Conservation (phyloP, 2,329 filamentous ascomycete genomes). For the Hypoxylon sp. region DNA sequence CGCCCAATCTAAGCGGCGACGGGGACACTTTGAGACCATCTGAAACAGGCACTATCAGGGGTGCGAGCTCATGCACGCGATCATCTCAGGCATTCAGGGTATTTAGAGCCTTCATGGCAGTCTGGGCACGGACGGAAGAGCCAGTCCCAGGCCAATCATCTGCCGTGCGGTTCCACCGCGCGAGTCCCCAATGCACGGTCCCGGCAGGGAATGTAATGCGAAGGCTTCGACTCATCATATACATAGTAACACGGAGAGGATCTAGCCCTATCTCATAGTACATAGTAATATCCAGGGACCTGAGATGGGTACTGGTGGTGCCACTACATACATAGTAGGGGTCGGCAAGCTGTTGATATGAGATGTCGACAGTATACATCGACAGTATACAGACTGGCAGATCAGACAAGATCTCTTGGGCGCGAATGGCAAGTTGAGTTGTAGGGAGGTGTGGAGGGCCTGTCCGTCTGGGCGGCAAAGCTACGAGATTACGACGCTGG, state of each 20-base stretch:
- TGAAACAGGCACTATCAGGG: slow-evolving; percentile 48
- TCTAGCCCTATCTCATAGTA: slow-evolving; percentile 4
- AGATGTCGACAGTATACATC: neutral
- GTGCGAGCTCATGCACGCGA: slow-evolving; percentile 34
- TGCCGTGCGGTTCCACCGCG: slow-evolving; percentile 26
- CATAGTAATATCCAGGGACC: slow-evolving; percentile 4
- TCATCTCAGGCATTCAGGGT: no score
- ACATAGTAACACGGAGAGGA: slow-evolving; percentile 1
- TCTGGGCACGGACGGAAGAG: neutral
- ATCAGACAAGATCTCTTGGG: no score
- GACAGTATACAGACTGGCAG: no score
- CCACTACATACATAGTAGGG: no score
- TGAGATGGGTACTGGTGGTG: no score
- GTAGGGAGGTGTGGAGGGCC: neutral
- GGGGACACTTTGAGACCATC: slow-evolving; percentile 46
- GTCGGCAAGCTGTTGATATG: no score
- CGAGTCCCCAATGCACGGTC: slow-evolving; percentile 10
- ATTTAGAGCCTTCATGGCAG: slow-evolving; percentile 9
- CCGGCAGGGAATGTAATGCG: slow-evolving; percentile 15
- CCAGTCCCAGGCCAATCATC: slow-evolving; percentile 22
- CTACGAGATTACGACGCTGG: slow-evolving; percentile 5
- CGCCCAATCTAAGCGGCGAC: slow-evolving; percentile 37
- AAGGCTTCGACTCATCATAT: slow-evolving; percentile 6
- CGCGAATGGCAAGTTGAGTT: no score
- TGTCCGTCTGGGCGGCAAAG: slow-evolving; percentile 15